Evolutionary conservation across 164 flowering plant genomes (phyloP), one percentile per base, ranked within the genome.

Genomic region (Tinospora cordifolia): DNA sequence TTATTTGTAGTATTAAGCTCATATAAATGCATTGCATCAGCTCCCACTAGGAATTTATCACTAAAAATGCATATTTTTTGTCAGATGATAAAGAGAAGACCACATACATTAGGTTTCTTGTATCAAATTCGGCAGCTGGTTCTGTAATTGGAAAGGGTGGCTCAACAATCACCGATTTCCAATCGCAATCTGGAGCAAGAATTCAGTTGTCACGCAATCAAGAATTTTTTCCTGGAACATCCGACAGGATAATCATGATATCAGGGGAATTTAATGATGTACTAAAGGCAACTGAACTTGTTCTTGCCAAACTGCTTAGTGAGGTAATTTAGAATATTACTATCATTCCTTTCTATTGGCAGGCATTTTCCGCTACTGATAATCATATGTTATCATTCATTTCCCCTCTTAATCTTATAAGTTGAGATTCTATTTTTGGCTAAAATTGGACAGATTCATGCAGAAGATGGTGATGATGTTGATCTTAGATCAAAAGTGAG

Each of bases 81-180:
- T 65, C 84, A 90, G 92, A 86, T 67, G 72, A 76, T 66, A 75
- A 72, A 65, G 97, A 90, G 84, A 90, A 74, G 78, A 75, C 84
- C 7, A 83, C 93, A 68, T 82, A 87, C 69, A 69, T 95, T 22
- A 88, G 85, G 80, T 95, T 95, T 79, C 96, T 95, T 68, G 90
- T 92, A 59, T 92, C 99, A 60, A 95, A 95, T 84, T 89, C 94
- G 30, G 96, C 90, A 70, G 99, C 99, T 68, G 99, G 99, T 74
- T 90, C 97, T 67, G 86, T 95, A 58, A 95, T 95, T 77, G 99
- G 99, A 66, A 95, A 95, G 82, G 97, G 99, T 76, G 99, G 99
- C 30, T 82, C 96, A 60, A 95, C 98, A 59, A 91, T 95, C 51
- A 89, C 86, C 67, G 99, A 92, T 26, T 91, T 95, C 75, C 98